These are phyloP conservation scores for Scheffersomyces segobiensis DNA, from an alignment of 1,139 yeast genomes.

Conservation along the genomic window DNA sequence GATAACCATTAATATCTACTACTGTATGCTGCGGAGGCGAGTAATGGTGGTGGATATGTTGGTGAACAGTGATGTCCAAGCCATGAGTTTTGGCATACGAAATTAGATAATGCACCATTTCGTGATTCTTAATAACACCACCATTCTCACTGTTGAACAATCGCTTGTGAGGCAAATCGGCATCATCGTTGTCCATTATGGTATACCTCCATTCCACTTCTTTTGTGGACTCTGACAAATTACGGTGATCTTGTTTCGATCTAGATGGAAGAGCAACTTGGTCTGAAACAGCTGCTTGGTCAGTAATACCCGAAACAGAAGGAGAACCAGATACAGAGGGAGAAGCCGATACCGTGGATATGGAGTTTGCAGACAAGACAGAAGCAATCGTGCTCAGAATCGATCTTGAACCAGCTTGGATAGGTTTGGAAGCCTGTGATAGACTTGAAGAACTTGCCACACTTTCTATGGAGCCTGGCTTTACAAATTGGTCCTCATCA, in stretches of 20 bases:
- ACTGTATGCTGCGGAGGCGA: conserved; percentile 29
- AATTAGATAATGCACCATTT: conserved; percentile 55
- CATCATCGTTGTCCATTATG: neutral
- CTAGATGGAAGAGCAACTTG: neutral
- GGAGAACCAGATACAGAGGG: neutral
- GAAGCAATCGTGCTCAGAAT: neutral
- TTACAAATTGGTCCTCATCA: neutral
- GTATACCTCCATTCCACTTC: conserved; percentile 36
- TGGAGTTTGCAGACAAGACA: neutral
- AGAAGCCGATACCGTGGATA: neutral
- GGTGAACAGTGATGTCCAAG: conserved; percentile 73
- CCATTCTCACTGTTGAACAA: conserved; percentile 31
- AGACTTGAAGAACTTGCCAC: neutral
- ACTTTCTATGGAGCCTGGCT: neutral
- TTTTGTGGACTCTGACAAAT: conserved; percentile 5
- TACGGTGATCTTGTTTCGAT: neutral
- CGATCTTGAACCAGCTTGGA: neutral
- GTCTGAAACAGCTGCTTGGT: neutral
- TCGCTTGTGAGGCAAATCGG: conserved; percentile 17
- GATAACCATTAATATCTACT: neutral
- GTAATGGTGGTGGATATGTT: conserved; percentile 78
- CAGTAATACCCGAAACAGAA: neutral
- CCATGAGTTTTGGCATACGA: conserved; percentile 62
- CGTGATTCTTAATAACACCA: conserved; percentile 54
- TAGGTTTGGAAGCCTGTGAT: neutral